Base-by-base conservation (phyloP, 2,329 filamentous ascomycete genomes). In the Nemania abortiva region DNA sequence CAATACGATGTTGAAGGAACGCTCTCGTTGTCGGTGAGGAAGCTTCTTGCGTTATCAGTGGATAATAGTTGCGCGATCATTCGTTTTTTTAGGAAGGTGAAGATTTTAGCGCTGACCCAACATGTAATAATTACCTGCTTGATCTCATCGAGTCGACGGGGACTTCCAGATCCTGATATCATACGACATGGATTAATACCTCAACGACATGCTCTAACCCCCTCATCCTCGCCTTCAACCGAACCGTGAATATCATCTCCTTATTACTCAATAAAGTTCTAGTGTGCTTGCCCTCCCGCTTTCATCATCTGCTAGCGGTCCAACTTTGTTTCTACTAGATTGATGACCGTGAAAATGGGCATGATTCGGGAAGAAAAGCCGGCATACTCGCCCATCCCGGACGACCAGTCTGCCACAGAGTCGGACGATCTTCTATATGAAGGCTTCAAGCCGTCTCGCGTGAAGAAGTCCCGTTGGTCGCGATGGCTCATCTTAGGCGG, bases 391-490 rank as follows among this genome's bases (percentile, higher is more conserved):
- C 70, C 69, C 22, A 72, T 72, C 42, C 13, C 69, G 11, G 69
- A 72, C 37, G 70, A 72, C 54, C 59, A 61, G 29, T 72, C 70
- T 29, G 49, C 66, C 10, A 69, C 66, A 18, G 70, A 72, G 50
- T 71, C 70, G 2, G 70, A 72, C n/a, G 65, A 66, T 45, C 63
- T 72, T 39, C 39, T 72, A 15, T 68, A 69, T 62, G 70, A 69
- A 20, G 50, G 54, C 24, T 67, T 67, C 22, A 53, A 53, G 31
- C 50, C 59, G 39, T 39, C 24, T 29, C 27, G 24, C 56, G 13
- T 27, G 13, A 70, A 52, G 50, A 66, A 34, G 20, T 53, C 63
- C 59, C 70, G 63, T 10, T 56, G n/a, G 27, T 62, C 61, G 7
- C 66, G 60, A 56, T 63, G 64, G 60, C 29, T 64, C 11, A 64